A percentile compares a stretch with the other conserved stretches of the same genome.
phyloP scores from a whole-genome alignment of 2,329 filamentous ascomycete genomes.

The Claviceps spartinae region DNA sequence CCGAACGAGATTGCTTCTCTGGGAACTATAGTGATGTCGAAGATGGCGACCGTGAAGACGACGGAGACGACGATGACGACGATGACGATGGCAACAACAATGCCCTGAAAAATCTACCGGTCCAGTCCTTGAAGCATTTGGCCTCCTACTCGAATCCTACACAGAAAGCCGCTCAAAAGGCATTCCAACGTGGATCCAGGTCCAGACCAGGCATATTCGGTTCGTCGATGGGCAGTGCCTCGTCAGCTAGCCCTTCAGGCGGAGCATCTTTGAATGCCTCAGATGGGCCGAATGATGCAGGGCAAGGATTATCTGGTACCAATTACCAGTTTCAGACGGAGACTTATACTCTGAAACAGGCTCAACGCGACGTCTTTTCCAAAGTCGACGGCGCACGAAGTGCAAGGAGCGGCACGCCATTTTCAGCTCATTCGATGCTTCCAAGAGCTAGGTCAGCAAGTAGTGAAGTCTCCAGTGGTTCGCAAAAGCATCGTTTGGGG shows the following conservation, averaged over 20 bases:
- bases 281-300: not conserved
- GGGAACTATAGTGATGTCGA: conserved; percentile 10
- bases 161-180: conserved; percentile 36
- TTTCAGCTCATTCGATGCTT: not conserved
- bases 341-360: not conserved
- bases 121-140: conserved; percentile 38
- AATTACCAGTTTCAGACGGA: not conserved
- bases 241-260: not conserved
- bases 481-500: conserved; percentile 15
- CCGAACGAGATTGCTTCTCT: conserved; percentile 9
- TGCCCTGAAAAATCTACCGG: conserved; percentile 24
- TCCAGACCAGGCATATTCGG: conserved; percentile 7
- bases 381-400: conserved; percentile 2
- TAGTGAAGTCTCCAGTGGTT: conserved; percentile 1
- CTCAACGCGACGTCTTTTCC: conserved; percentile 1
- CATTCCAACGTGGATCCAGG: conserved; percentile 23
- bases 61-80: conserved; percentile 13
- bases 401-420: conserved; percentile 1
- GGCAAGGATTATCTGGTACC: not conserved
- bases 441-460: not conserved
- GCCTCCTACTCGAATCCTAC: conserved; percentile 43
- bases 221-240: conserved; percentile 1
- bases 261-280: not conserved
- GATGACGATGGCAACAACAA: conserved; percentile 17
- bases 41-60: conserved; percentile 14